A percentile compares a stretch with the other conserved stretches of the same genome.
Evolutionary conservation across 345 rosid species (phyloP).

Genomic region (Salix caprea): DNA sequence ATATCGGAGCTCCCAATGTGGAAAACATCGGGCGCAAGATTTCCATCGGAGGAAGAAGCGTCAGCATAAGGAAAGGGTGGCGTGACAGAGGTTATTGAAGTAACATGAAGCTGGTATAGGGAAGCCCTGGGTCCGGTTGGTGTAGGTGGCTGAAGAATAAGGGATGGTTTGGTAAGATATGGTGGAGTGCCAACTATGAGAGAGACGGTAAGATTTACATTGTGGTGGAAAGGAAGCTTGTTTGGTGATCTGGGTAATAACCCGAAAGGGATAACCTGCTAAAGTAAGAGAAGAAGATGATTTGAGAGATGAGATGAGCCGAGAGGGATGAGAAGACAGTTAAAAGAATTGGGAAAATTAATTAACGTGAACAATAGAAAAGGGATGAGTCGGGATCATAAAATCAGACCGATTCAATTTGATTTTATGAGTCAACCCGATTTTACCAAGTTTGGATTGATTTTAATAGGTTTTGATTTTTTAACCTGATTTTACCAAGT

Average conservation of each 20-base stretch:
- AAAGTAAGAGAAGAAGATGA: no score
- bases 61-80: constrained; percentile 81
- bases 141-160: constrained; percentile 69
- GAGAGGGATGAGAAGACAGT: no score
- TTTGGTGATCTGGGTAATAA: constrained; percentile 45
- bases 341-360: no score
- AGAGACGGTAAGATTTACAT: constrained; percentile 69
- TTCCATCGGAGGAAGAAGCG: constrained; percentile 77
- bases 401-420: no score
- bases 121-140: constrained; percentile 61
- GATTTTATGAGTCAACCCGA: no score
- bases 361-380: no score
- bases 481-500: no score
- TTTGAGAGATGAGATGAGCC: no score
- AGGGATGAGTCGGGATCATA: no score
- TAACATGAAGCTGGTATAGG: constrained; percentile 83
- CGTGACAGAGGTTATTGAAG: constrained; percentile 66
- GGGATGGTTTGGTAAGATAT: constrained; percentile 66
- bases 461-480: no score
- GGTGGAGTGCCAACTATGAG: constrained; percentile 84
- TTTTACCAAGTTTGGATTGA: no score
- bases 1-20: constrained; percentile 47
- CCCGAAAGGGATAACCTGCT: constrained; percentile 30
- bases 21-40: constrained; percentile 65
- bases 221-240: constrained; percentile 80